Conservation (phyloP, 139 green algal genomes). For the Coelastrella sp. region DNA sequence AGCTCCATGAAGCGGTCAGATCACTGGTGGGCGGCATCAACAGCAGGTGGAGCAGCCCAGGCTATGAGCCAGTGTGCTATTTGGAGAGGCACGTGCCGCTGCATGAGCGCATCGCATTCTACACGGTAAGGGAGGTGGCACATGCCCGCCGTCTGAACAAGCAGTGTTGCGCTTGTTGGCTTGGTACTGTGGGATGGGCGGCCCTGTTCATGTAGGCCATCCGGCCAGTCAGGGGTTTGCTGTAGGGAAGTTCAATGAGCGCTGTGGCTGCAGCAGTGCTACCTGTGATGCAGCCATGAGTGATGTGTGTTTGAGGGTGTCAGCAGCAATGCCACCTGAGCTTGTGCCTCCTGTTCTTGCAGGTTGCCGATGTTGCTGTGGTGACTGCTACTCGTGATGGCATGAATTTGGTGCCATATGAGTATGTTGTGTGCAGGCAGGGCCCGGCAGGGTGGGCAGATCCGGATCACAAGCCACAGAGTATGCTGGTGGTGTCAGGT, state of each 20-base stretch:
- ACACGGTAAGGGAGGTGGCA: constrained; percentile 47
- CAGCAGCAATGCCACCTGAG: no score
- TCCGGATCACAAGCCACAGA: constrained; percentile 47
- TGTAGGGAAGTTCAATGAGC: no score
- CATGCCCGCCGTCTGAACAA: neutral
- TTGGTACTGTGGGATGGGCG: no score
- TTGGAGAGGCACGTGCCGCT: constrained; percentile 91
- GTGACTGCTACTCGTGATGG: constrained; percentile 95
- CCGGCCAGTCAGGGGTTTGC: no score
- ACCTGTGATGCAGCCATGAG: no score
- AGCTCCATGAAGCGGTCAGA: constrained; percentile 81
- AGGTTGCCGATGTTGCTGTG: constrained; percentile 84
- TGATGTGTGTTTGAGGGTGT: no score
- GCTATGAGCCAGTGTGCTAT: constrained; percentile 89
- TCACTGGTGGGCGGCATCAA: constrained; percentile 84
- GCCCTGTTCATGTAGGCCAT: no score
- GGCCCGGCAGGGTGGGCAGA: constrained; percentile 47
- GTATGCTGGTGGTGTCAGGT: constrained; percentile 91
- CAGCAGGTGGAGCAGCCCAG: constrained; percentile 29
- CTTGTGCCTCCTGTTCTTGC: neutral
- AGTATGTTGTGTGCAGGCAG: constrained; percentile 98
- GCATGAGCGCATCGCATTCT: constrained; percentile 96
- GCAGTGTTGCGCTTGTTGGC: no score
- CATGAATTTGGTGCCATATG: constrained; percentile 99
- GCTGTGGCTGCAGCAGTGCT: no score